Base-by-base conservation (phyloP, 2,329 filamentous ascomycete genomes). In the Aureobasidium leucospermi region DNA sequence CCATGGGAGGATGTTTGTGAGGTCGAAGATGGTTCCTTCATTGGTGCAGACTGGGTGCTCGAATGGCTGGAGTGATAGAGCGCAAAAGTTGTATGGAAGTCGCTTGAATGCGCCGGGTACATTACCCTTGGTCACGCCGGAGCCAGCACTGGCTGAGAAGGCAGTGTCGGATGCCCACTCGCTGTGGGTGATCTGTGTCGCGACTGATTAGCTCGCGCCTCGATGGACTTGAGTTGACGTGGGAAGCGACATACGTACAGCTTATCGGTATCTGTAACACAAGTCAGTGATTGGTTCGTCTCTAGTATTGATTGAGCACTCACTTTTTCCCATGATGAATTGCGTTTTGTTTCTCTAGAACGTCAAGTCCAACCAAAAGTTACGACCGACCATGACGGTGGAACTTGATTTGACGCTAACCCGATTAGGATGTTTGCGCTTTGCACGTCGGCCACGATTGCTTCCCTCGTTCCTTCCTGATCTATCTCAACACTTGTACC, bases 1-100 rank as follows among this genome's bases (percentile, higher is more conserved):
- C 94, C 94, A 99, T 53, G 91, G 86, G 42, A 91, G 79, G 62
- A 99, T 97, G 69, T 96, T 90, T 66, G 94, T 93, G 67, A 96
- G 83, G 69, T 99, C 95, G 74, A 97, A 99, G 62, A 96, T 93
- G 11, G 87, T 94, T 57, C 94, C 94, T 43, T 88, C 81, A 3
- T 82, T 70, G 0, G 93, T 97, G 78, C 94, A 99, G 38, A 99
- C 94, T 5, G 94, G 92, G 69, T 96, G 89, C 69, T 87, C 85
- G 78, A 96, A 99, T 7, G 95, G 95, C 71, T 97, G 94, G 36
- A 99, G 86, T 62, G 90, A 96, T 41, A 96, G 86, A 63, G 94
- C 90, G 82, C 94, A 99, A 77, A 94, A 97, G 80, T 96, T 97
- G 83, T 95, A 99, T 32, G 95, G 94, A 1, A 99, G 83, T 47